Base-by-base conservation (phyloP, 2,329 filamentous ascomycete species). In the Ciborinia camelliae region DNA sequence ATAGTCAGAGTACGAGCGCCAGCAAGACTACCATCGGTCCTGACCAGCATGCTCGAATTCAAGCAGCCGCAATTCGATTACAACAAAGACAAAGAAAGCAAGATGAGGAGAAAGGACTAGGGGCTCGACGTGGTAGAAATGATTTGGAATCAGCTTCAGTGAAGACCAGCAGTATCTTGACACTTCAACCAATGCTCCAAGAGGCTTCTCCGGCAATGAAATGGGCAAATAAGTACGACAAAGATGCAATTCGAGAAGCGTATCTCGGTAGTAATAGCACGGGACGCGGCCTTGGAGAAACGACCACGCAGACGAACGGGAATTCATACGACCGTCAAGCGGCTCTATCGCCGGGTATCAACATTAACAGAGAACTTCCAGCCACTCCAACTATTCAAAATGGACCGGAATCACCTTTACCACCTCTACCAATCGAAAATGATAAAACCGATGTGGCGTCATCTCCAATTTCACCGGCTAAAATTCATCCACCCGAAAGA, bases 171-270 rank as follows among this genome's bases (percentile, higher is more conserved):
- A 99, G 95, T 70, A 85, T 96, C 64, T 84, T 97, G 73, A 97
- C 92, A 3, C 80, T 98, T 54, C 93, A 97, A 74, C 90, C 92
- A 1, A 84, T 87, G 62, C 89, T 98, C 67, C 82, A 93, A 73
- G 95, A 97, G 75, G 94, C 93, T 23, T 95, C 90, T 10, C 90
- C 92, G 30, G 95, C 95, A 1, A 89, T 99, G 88, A 96, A 97
- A 77, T 99, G 95, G 95, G 92, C 94, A 39, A 94, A 84, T 76
- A 92, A 92, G 72, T 98, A 97, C 75, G 95, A 98, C 78, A 96
- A 95, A 78, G 88, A 95, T 72, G 82, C 89, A 9, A 89, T 96
- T 68, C 88, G 92, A 62, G 87, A 91, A 68, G 87, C 91, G n/a
- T 98, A 98, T 76, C 82, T 98, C 60, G 85, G 86, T 53, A 88